Evolutionary conservation across 2,329 filamentous ascomycete genomes (phyloP).

Genomic region (Fusarium piperis): DNA sequence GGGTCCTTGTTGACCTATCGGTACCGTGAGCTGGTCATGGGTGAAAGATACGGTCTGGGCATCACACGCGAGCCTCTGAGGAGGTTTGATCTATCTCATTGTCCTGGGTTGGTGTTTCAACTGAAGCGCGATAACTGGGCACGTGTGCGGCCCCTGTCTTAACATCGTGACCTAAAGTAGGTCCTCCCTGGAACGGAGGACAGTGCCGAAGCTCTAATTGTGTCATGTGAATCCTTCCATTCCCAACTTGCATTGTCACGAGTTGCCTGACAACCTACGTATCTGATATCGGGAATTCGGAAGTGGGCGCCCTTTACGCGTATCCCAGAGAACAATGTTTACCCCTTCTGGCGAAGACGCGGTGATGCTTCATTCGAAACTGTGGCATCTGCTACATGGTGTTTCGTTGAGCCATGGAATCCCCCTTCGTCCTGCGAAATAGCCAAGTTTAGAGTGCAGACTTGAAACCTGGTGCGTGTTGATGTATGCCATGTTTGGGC

Average conservation of each 20-base stretch:
- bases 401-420: not conserved
- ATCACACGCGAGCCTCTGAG: not conserved
- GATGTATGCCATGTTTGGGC: not conserved
- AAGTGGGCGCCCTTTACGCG: not conserved
- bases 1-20: not conserved
- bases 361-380: not conserved
- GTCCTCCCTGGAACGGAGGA: not conserved
- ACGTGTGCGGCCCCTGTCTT: conserved; percentile 27
- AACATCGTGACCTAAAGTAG: not conserved
- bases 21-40: not conserved
- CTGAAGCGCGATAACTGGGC: conserved; percentile 1
- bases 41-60: conserved; percentile 2
- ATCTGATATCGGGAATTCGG: not conserved
- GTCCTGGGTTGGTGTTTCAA: not conserved
- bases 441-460: not conserved
- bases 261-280: not conserved
- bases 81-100: not conserved
- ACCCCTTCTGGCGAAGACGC: not conserved
- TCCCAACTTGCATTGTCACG: not conserved
- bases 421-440: not conserved
- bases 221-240: not conserved
- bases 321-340: not conserved
- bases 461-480: not conserved
- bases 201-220: not conserved
- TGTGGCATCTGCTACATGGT: not conserved